These are phyloP conservation scores for Hyaloscypha bicolor DNA, from an alignment of 495 filamentous ascomycete species.

Conservation along the genomic window DNA sequence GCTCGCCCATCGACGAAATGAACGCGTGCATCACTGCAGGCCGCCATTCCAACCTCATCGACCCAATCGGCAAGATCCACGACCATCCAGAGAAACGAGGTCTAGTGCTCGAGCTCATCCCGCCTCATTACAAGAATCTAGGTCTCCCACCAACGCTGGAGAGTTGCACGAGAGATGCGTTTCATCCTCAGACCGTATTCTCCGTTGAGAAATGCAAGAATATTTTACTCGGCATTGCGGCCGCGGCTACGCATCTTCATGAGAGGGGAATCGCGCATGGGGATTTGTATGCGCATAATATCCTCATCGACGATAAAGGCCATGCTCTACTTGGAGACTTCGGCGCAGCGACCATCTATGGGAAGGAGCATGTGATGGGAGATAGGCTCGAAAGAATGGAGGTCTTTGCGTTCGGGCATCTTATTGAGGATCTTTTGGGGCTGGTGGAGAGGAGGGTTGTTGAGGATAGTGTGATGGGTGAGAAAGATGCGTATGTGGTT, in stretches of 20 bases:
- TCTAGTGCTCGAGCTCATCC: conserved; percentile 37
- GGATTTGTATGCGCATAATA: conserved; percentile 46
- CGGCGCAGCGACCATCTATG: conserved; percentile 48
- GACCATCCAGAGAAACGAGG: conserved; percentile 45
- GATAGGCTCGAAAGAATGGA: conserved; percentile 43
- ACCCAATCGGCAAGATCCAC: conserved; percentile 44
- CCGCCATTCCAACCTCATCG: conserved; percentile 46
- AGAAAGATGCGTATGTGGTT: conserved; percentile 30
- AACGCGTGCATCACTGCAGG: conserved; percentile 44
- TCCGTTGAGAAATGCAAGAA: conserved; percentile 30
- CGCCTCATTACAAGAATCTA: conserved; percentile 33
- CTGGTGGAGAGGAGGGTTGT: conserved; percentile 30
- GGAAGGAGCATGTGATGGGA: conserved; percentile 15
- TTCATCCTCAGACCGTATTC: conserved; percentile 36
- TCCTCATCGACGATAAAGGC: conserved; percentile 41
- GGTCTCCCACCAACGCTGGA: conserved; percentile 43
- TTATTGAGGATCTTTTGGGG: conserved; percentile 44
- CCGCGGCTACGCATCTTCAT: conserved; percentile 45
- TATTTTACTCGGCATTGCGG: conserved; percentile 43
- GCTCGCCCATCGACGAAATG: conserved; percentile 48
- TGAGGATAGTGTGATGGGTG: conserved; percentile 18
- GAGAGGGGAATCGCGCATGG: conserved; percentile 44
- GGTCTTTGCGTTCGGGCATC: conserved; percentile 47
- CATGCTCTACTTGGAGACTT: conserved; percentile 48
- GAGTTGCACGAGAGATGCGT: conserved; percentile 41